These are phyloP conservation scores for Mortierella hygrophila DNA, from an alignment of 192 early-diverging fungal genomes.

Conservation along the genomic window DNA sequence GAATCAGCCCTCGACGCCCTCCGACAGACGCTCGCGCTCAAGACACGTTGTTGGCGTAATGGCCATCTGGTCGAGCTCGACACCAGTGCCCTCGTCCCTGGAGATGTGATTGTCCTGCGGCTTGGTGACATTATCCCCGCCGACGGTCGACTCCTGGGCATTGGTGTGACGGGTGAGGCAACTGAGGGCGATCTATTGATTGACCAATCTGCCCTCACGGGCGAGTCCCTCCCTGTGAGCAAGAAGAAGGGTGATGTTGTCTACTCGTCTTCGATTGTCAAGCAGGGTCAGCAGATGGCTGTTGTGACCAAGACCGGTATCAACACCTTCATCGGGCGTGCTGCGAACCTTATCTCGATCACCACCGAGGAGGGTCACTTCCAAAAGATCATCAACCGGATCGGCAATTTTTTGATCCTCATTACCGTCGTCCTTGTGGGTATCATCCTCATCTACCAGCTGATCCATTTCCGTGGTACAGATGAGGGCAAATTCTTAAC, in stretches of 20 bases:
- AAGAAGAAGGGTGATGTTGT: constrained; percentile 85
- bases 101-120: constrained; percentile 91
- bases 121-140: constrained; percentile 97
- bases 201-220: constrained; percentile 94
- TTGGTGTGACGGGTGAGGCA: constrained; percentile 80
- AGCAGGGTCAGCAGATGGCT: constrained; percentile 93
- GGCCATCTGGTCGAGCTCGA: constrained; percentile 79
- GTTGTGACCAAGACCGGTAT: constrained; percentile 96
- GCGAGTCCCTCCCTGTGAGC: constrained; percentile 91
- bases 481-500: constrained; percentile 32
- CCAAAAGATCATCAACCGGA: constrained; percentile 93
- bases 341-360: constrained; percentile 92
- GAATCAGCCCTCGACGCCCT: constrained; percentile 94
- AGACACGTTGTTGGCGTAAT: constrained; percentile 85
- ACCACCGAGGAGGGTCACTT: constrained; percentile 95
- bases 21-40: constrained; percentile 93
- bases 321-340: constrained; percentile 94
- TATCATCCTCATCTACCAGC: constrained; percentile 83
- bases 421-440: constrained; percentile 81
- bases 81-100: constrained; percentile 85
- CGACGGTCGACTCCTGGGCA: constrained; percentile 83
- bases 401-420: constrained; percentile 93
- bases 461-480: constrained; percentile 60
- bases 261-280: constrained; percentile 94
- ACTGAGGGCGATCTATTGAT: constrained; percentile 85